Percentiles rank a stretch among this genome's conserved stretches.
phyloP scores from a whole-genome alignment of 2,329 filamentous ascomycete genomes.

The Sporothrix globosa region DNA sequence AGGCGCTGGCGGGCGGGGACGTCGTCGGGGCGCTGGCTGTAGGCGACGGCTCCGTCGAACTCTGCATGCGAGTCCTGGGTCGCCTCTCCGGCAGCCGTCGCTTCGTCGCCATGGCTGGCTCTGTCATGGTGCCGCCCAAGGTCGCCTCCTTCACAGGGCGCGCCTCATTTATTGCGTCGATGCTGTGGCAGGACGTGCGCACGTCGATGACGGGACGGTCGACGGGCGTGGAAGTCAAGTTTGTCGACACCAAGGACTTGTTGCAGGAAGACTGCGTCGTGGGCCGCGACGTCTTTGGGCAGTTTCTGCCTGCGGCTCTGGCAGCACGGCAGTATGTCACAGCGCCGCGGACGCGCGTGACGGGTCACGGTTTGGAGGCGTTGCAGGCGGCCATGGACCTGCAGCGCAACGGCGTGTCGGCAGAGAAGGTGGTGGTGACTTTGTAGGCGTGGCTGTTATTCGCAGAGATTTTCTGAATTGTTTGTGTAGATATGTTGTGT shows the following conservation, averaged over 20 bases:
- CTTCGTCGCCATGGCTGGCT: conserved; percentile 32
- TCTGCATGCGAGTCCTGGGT: conserved; percentile 23
- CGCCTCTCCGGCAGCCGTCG: conserved; percentile 18
- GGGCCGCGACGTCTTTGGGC: background rate
- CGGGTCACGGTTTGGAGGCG: conserved; percentile 41
- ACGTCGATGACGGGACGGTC: background rate
- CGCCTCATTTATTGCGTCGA: background rate
- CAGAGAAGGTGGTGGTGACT: conserved; percentile 46
- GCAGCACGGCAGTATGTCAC: conserved; percentile 37
- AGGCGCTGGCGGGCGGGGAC: background rate
- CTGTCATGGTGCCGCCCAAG: conserved; percentile 12
- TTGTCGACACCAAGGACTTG: conserved; percentile 26
- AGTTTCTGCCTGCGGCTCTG: conserved; percentile 33
- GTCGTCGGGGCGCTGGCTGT: conserved; percentile 34
- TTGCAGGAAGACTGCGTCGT: background rate
- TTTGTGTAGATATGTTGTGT: too few relatives aligned
- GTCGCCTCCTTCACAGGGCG: background rate
- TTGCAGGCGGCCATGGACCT: conserved; percentile 42
- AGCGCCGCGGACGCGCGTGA: conserved; percentile 40
- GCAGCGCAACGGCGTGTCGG: conserved; percentile 44
- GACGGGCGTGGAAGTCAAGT: background rate
- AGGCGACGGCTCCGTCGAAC: conserved; percentile 28
- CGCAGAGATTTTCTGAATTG: background rate
- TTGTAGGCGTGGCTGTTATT: background rate
- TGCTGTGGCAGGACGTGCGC: background rate